These are phyloP conservation scores for Oryza nivara DNA, from an alignment of 176 grass and related monocot genomes.

Conservation along the genomic window DNA sequence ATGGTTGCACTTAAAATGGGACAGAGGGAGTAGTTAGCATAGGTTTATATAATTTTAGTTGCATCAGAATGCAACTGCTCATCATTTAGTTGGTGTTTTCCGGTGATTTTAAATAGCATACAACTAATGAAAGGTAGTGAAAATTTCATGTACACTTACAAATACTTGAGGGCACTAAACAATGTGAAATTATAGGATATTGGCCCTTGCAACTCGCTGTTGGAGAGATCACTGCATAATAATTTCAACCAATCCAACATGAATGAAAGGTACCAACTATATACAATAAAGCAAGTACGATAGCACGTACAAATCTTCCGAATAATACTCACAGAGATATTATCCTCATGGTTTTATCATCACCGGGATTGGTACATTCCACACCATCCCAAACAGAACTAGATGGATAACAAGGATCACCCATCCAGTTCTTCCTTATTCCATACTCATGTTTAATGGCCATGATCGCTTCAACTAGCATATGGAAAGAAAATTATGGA, in stretches of 20 bases:
- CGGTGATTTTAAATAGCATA: too few relatives aligned
- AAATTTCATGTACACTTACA: background rate
- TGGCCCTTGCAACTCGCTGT: constrained; percentile 27
- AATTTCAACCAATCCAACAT: background rate
- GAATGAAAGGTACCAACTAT: too few relatives aligned
- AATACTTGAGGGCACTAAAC: background rate
- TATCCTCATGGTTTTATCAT: constrained; percentile 22
- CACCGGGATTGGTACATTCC: constrained; percentile 25
- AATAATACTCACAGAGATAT: constrained; percentile 38
- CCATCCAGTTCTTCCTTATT: constrained; percentile 46
- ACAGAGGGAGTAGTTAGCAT: too few relatives aligned
- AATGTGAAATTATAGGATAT: constrained; percentile 43
- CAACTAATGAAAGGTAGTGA: too few relatives aligned
- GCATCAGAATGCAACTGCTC: too few relatives aligned
- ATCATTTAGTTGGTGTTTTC: too few relatives aligned
- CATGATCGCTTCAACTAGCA: constrained; percentile 45
- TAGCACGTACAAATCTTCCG: too few relatives aligned
- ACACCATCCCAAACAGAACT: constrained; percentile 43
- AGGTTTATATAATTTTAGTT: too few relatives aligned
- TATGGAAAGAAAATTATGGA: too few relatives aligned
- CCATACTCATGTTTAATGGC: background rate
- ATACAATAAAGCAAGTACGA: too few relatives aligned
- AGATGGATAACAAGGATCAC: constrained; percentile 51
- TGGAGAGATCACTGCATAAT: constrained; percentile 50
- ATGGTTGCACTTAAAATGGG: too few relatives aligned